A percentile compares a stretch with the other conserved stretches of the same genome.
Conservation (phyloP, 2,329 filamentous ascomycete species). For the Penicillium digitatum region DNA sequence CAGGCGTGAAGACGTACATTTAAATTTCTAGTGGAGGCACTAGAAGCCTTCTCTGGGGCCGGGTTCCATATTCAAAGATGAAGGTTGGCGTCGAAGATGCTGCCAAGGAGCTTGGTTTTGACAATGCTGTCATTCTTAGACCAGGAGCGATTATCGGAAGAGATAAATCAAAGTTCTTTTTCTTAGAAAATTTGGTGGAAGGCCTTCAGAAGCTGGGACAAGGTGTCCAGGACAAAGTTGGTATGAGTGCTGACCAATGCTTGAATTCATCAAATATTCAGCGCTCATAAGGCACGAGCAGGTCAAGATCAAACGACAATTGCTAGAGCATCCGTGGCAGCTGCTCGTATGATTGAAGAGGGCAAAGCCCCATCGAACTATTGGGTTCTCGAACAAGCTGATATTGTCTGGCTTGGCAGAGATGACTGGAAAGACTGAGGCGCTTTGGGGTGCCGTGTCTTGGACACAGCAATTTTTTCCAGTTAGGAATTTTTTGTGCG, state of each 20-base stretch:
- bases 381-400: constrained; percentile 28
- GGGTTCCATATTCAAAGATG: constrained; percentile 38
- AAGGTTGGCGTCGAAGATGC: constrained; percentile 38
- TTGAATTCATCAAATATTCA: neutral
- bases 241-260: constrained; percentile 14
- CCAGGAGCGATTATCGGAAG: constrained; percentile 37
- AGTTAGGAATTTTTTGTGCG: neutral
- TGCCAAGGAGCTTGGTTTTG: constrained; percentile 35
- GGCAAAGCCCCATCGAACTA: constrained; percentile 30
- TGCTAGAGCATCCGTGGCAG: constrained; percentile 29
- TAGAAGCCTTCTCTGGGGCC: constrained; percentile 25
- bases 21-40: constrained; percentile 36
- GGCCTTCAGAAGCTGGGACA: constrained; percentile 22
- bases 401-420: constrained; percentile 30
- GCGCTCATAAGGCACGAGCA: constrained; percentile 9
- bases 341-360: constrained; percentile 23
- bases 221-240: constrained; percentile 28
- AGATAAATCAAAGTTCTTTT: constrained; percentile 22
- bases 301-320: constrained; percentile 28
- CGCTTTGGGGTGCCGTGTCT: too few relatives aligned
- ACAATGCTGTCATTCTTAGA: constrained; percentile 35
- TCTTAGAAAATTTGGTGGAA: constrained; percentile 24
- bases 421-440: constrained; percentile 27
- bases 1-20: constrained; percentile 36
- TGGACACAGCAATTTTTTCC: neutral